Evolutionary conservation across 2,329 filamentous ascomycete species (phyloP), one percentile per base, ranked within the genome.

Genomic region (Xylaria sp.): DNA sequence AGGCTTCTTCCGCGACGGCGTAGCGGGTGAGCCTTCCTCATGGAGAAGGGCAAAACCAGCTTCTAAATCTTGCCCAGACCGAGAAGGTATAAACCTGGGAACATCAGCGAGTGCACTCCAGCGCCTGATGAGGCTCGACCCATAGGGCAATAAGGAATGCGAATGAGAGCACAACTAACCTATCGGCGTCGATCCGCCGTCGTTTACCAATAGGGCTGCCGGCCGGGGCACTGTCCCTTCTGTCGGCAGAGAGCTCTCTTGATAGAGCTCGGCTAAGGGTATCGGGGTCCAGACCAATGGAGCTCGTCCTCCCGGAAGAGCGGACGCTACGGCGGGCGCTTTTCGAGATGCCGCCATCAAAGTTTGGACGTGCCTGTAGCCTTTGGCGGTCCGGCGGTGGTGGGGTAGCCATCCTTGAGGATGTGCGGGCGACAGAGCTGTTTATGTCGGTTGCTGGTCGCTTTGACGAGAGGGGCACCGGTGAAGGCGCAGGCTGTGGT

Each of bases 11-110:
- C 90, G 93, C 4, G 94, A 95, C 0, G 95, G 93, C 1, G 94
- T 97, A 13, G 95, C 92, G 23, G 96, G 96, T 23, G 95, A 97
- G 45, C 92, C 94, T 78, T 97, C 94, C 70, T 97, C 95, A 76
- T 97, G 93, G 32, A 98, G 85, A 63, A 98, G 83, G 78, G 90
- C 97, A 81, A 96, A 98, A 80, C 94, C 97, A 61, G 95, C 94
- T 78, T 95, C 92, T 28, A 98, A 84, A 80, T 99, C 96, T 80
- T 97, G 94, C 6, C 95, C 96, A 72, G 94, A 91, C 48, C 96
- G 89, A 74, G 96, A 97, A 32, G 96, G 96, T 73, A 99, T 98
- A 78, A 99, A 99, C 75, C 96, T 97, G 77, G 39, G 25, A 64
- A 61, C 62, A 41, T 74, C 59, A 72, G 66, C 60, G 20, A 64